phyloP scores from a whole-genome alignment of 2,329 filamentous ascomycete species.

The Triangularia setosa region DNA sequence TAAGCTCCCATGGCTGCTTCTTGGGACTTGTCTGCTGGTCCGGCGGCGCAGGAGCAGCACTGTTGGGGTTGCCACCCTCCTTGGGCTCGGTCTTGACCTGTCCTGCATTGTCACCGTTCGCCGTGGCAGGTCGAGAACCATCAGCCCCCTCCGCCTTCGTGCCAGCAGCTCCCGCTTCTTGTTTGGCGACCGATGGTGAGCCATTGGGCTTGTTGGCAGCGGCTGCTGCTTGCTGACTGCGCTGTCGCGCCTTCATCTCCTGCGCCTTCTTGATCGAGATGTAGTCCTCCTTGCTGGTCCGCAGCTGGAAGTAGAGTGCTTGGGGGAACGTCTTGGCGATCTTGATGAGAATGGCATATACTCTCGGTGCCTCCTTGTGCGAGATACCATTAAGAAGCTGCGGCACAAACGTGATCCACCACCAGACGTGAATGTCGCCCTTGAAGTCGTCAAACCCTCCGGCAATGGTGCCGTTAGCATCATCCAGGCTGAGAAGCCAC shows the following conservation, averaged over 20 bases:
- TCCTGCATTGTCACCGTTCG: conserved; percentile 42
- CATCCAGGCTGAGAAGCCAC: conserved; percentile 92
- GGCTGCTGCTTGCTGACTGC: conserved; percentile 43
- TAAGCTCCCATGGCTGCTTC: conserved; percentile 93
- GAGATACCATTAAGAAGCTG: conserved; percentile 89
- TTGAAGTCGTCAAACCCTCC: conserved; percentile 93
- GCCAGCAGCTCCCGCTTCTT: conserved; percentile 40
- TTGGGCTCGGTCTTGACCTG: conserved; percentile 43
- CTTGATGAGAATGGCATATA: conserved; percentile 81
- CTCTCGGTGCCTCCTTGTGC: conserved; percentile 84
- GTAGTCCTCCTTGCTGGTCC: conserved; percentile 94
- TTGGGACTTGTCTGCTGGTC: conserved; percentile 42
- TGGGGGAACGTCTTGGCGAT: conserved; percentile 96
- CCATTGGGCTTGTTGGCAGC: conserved; percentile 42
- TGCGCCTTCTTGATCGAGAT: conserved; percentile 84
- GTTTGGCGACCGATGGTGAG: conserved; percentile 50
- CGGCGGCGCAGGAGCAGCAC: conserved; percentile 22
- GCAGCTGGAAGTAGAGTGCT: conserved; percentile 89
- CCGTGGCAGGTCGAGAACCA: conserved; percentile 48
- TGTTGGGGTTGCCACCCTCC: conserved; percentile 9
- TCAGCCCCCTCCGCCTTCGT: conserved; percentile 33
- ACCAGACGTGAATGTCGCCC: conserved; percentile 96
- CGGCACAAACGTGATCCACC: conserved; percentile 99
- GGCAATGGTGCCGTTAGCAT: conserved; percentile 76
- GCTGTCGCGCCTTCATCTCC: conserved; percentile 64